Evolutionary conservation across 2,329 filamentous ascomycete species (phyloP), one percentile per base, ranked within the genome.

Genomic region (Trichophyton schoenleinii): DNA sequence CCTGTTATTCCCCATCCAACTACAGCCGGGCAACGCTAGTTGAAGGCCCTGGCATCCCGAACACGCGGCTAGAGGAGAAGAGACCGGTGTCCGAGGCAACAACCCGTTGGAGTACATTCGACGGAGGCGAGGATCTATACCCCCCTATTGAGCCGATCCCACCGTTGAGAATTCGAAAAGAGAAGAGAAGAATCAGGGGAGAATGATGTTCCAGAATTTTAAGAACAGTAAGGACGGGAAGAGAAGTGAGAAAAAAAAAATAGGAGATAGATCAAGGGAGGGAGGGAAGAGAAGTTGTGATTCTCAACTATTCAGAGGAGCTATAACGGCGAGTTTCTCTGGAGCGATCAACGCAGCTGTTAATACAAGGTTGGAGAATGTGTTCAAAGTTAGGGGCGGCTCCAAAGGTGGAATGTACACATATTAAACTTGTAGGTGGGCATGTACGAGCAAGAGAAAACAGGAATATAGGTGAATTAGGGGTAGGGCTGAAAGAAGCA

Each of bases 301-400:
- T 44, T 38, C 41, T 57, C 34, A 13, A 22, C 9, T 58, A 44
- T 22, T 25, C 41, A 41, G 34, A 6, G 20, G 41, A 7, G 20
- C 34, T 31, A 22, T 41, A 58, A 58, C 55, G 41, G 31, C 7
- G 41, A 44, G 41, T n/a, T 58, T 55, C 44, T 42, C 52, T 57
- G 60, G 55, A 55, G 57, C 60, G 60, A 38, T 62, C 60, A 62
- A 62, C 60, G 57, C 60, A 46, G 46, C 31, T 62, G 53, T 55
- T 49, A 62, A 59, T 62, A 59, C 60, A 61, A 38, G 52, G 38
- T 49, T 22, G 36, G 44, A 59, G 22, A 31, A 28, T 20, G 41
- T n/a, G 36, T 36, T 44, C 46, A 61, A 58, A 28, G n/a, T 55
- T 15, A 20, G 28, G 22, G 13, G 15, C 34, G 18, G 13, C 49